Evolutionary conservation across 2,329 filamentous ascomycete genomes (phyloP).

Genomic region (Fulvia fulva): DNA sequence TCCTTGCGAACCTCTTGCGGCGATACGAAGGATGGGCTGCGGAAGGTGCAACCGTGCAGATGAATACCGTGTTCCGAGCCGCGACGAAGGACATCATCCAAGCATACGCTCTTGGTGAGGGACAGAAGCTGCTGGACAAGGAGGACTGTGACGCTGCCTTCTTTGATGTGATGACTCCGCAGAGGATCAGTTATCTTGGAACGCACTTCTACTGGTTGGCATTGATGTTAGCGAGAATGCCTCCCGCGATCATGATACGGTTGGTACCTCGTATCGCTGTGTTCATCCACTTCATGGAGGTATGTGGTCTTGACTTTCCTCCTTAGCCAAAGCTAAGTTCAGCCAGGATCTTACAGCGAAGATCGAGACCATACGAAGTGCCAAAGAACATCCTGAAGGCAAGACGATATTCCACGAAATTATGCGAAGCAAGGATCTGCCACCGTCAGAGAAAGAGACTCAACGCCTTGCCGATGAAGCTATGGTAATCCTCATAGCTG

Average conservation of each 20-base stretch:
- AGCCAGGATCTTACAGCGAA: neutral
- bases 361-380: constrained; percentile 1
- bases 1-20: neutral
- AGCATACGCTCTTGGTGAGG: constrained; percentile 7
- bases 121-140: neutral
- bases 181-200: neutral
- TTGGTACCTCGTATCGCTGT: constrained; percentile 1
- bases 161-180: constrained; percentile 3
- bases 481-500: constrained; percentile 8
- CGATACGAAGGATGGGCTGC: constrained; percentile 5
- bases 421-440: constrained; percentile 5
- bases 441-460: constrained; percentile 9
- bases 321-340: too few relatives aligned
- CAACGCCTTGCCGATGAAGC: constrained; percentile 11
- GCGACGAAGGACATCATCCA: constrained; percentile 9
- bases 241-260: neutral
- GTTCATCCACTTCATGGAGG: constrained; percentile 1
- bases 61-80: neutral
- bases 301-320: neutral
- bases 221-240: neutral
- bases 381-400: neutral
- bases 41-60: neutral
- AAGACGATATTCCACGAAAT: constrained; percentile 15
- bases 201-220: constrained; percentile 3
- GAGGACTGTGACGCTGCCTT: constrained; percentile 6